Base-by-base conservation (phyloP, 495 filamentous ascomycete species). In the Lophiostoma macrostomum region DNA sequence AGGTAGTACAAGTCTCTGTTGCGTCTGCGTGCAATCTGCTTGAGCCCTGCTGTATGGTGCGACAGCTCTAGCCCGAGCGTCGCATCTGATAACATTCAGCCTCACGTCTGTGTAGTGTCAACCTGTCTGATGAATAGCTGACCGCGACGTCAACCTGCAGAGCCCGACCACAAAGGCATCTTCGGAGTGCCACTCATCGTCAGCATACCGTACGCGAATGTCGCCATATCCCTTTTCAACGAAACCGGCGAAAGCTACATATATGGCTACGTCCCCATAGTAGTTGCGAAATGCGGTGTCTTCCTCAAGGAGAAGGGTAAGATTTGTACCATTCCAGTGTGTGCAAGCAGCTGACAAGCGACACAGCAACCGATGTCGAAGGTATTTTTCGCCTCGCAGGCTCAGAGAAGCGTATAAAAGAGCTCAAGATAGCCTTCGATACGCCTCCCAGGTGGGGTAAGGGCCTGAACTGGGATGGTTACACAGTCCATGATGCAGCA, bases 211-310 rank as follows among this genome's bases (percentile, higher is more conserved):
- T 99, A 99, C 66, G 93, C 93, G 49, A 99, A 99, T 70, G 93
- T 99, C 56, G 93, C 93, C 43, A 99, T 99, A 61, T 96, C 91
- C 43, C 80, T 99, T 27, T 86, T 88, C 55, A 88, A 96, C 68
- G 86, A 86, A 42, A 80, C 90, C 47, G 93, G 91, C 13, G 81
- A 91, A 64, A 95, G 90, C 68, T 96, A 93, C 67, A 96, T 96
- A 22, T 99, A 99, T 69, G 93, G 93, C 60, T 99, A 99, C 67
- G 91, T 99, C 4, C 93, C 93, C 8, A 96, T 99, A 58, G 91
- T 99, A 38, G 91, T 99, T 31, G 93, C 93, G 4, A 99, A 99
- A 70, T 99, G 93, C 69, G 93, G 93, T 39, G 91, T 99, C 1
- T 99, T 89, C 63, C 71, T 99, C 58, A 99, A 99, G 67, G 93